These are phyloP conservation scores for Fusarium anguioides DNA, from an alignment of 2,329 filamentous ascomycete genomes.

Conservation along the genomic window DNA sequence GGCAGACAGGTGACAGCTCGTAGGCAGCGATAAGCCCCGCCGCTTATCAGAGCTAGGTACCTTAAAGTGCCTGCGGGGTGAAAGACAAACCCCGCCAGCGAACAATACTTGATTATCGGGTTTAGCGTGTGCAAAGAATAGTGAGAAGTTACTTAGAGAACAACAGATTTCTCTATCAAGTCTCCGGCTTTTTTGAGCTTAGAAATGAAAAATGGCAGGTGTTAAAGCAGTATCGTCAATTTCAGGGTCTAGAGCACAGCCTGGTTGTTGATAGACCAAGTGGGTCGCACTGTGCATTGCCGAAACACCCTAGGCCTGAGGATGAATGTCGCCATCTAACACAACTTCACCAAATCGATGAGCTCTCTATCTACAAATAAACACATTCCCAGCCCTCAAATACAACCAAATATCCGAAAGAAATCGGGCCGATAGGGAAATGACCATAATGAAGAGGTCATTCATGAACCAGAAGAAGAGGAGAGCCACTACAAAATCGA, in stretches of 20 bases:
- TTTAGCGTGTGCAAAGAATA: background rate
- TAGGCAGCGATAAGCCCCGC: constrained; percentile 47
- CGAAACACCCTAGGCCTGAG: constrained; percentile 9
- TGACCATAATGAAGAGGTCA: background rate
- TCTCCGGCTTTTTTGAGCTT: no score
- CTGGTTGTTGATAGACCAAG: background rate
- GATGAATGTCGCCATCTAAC: background rate
- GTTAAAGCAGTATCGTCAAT: background rate
- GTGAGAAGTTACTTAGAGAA: background rate
- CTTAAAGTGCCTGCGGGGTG: constrained; percentile 26
- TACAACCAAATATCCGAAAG: background rate
- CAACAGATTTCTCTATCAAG: background rate
- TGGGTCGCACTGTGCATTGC: constrained; percentile 33
- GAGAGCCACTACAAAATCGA: background rate
- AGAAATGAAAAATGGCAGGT: background rate
- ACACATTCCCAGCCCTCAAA: background rate
- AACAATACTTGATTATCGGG: background rate
- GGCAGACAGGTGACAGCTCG: constrained; percentile 44
- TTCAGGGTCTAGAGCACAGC: constrained; percentile 25
- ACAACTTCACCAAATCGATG: background rate
- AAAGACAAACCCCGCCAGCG: constrained; percentile 1
- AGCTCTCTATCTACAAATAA: background rate
- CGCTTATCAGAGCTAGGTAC: constrained; percentile 42
- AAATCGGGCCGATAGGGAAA: background rate
- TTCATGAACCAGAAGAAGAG: background rate